Conservation (phyloP, 1,139 yeast genomes). For the Kodamaea sp. region DNA sequence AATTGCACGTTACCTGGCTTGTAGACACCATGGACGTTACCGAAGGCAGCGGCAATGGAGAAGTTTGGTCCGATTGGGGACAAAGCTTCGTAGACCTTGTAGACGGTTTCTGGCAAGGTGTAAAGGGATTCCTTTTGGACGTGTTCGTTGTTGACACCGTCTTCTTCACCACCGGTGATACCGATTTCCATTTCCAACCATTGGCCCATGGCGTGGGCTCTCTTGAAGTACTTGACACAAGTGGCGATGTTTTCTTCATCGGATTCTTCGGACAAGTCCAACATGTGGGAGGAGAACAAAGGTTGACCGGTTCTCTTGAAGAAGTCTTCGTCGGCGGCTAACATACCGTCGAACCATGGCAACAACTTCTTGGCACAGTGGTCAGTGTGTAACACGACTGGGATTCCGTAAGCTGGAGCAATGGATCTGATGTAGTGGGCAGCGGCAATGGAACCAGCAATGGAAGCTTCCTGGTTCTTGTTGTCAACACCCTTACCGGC, state of each 20-base stretch:
- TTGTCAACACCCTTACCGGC: constrained; percentile 99
- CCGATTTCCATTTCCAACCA: constrained; percentile 99
- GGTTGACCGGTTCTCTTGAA: constrained; percentile 88
- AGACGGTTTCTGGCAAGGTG: constrained; percentile 96
- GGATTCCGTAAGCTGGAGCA: constrained; percentile 96
- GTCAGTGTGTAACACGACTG: constrained; percentile 96
- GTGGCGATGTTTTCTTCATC: constrained; percentile 94
- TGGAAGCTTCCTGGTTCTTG: constrained; percentile 90
- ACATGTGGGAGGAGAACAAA: constrained; percentile 97
- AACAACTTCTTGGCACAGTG: constrained; percentile 98
- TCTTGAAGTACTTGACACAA: constrained; percentile 92
- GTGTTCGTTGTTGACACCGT: constrained; percentile 98
- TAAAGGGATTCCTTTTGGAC: constrained; percentile 85
- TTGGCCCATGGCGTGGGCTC: constrained; percentile 93
- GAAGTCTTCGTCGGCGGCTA: constrained; percentile 93
- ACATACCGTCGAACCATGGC: constrained; percentile 99
- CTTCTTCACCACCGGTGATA: constrained; percentile 99
- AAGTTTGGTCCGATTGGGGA: constrained; percentile 94
- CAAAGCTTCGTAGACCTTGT: constrained; percentile 85
- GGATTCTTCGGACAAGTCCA: constrained; percentile 94
- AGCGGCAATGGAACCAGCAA: constrained; percentile 95
- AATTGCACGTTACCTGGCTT: constrained; percentile 98
- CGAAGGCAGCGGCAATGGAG: constrained; percentile 99
- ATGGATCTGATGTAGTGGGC: constrained; percentile 96
- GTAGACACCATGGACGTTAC: constrained; percentile 99